Evolutionary conservation across 768 basidiomycete genomes (phyloP), one percentile per base, ranked within the genome.

Genomic region (Lactarius evosmus): DNA sequence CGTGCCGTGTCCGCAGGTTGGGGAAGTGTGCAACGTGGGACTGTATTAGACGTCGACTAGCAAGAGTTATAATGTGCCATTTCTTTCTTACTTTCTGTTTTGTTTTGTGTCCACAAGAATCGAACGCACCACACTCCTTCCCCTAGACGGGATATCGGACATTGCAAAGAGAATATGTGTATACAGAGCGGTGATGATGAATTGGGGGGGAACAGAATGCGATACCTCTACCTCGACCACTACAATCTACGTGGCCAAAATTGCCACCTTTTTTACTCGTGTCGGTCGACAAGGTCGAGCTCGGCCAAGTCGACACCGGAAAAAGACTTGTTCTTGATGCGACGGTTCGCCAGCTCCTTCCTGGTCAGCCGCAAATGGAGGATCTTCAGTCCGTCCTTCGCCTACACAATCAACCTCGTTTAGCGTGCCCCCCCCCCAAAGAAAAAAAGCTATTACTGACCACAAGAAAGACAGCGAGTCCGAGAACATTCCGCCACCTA

Each of bases 11-110:
- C 36, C 14, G 1, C 50, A 83, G 83, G 82, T 6, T 84, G 82
- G 83, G 91, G 91, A 67, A 93, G 90, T 72, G 90, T 93, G 30
- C 90, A 92, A 69, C 85, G 90, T 22, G 91, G 91, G 58, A 91
- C 89, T 22, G 84, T 90, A 65, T 78, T 93, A 69, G 91, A 93
- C 73, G 83, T 91, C 72, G 88, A 91, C 71, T 90, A 62, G 52
- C 58, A 41, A 14, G 44, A 57, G 32, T 44, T 56, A n/a, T 25
- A 16, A 17, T 34, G 16, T 14, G 6, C 54, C 32, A 55, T n/a
- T 9, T 22, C 25, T 22, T 11, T n/a, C 22, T 55, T 30, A n/a
- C 30, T 19, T 16, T 51, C 8, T 9, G 16, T 27, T 41, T 7
- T 29, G 22, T 49, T 46, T 19, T 46, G 14, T 46, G 16, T 1